Evolutionary conservation across 768 basidiomycete genomes (phyloP).

Genomic region (Pluteus cervinus): DNA sequence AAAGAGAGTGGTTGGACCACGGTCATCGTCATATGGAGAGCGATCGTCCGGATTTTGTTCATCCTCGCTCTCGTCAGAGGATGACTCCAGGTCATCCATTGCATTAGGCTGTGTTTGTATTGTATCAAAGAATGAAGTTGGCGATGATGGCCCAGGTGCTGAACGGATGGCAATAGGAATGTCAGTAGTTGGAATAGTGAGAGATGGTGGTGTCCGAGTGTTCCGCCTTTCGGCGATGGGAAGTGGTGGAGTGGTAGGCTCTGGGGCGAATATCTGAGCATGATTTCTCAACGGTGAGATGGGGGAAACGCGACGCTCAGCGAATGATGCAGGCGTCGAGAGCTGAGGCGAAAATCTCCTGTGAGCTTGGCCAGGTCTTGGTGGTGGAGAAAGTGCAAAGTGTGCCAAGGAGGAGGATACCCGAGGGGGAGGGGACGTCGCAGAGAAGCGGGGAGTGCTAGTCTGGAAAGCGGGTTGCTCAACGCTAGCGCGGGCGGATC

Average conservation of each 20-base stretch:
- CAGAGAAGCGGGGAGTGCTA: conserved; percentile 27
- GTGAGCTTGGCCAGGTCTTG: conserved; percentile 30
- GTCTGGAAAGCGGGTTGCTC: conserved; percentile 16
- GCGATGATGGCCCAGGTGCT: conserved; percentile 59
- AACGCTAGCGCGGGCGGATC: no score
- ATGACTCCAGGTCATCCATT: conserved; percentile 68
- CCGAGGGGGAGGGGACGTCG: conserved; percentile 56
- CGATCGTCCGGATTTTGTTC: conserved; percentile 26
- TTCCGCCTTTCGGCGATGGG: conserved; percentile 27
- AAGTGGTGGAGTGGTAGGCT: conserved; percentile 37
- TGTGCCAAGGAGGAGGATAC: conserved; percentile 57
- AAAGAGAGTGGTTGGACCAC: conserved; percentile 15
- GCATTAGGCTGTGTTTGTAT: conserved; percentile 66
- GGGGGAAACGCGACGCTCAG: conserved; percentile 9
- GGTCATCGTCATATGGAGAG: conserved; percentile 12
- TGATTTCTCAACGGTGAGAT: conserved; percentile 18
- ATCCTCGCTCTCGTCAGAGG: conserved; percentile 41
- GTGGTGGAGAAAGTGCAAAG: conserved; percentile 53
- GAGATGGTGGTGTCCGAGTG: conserved; percentile 22
- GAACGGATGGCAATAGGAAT: conserved; percentile 45
- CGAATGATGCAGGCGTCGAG: conserved; percentile 1
- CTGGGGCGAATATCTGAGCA: conserved; percentile 35
- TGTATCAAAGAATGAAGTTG: conserved; percentile 70
- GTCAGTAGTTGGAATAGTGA: conserved; percentile 41
- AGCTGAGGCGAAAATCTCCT: conserved; percentile 1